Evolutionary conservation across 2,329 filamentous ascomycete genomes (phyloP), one percentile per base, ranked within the genome.

Genomic region (Diaporthe sp.): DNA sequence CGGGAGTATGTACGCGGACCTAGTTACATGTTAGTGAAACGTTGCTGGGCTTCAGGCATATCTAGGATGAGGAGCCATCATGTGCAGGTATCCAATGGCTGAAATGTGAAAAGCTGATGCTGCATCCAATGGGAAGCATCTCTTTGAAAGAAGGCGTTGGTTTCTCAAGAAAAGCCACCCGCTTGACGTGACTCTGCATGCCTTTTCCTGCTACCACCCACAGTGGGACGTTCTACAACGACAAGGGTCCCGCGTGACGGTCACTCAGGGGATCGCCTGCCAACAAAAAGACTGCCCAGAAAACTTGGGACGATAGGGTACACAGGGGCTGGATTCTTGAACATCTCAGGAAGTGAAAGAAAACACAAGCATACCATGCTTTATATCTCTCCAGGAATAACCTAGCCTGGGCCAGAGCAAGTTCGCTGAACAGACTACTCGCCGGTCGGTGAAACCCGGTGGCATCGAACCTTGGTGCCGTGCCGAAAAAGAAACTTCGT

Each of bases 401-500:
- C 22, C 49, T 67, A 22, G 79, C 79, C 39, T 79, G 78, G 13
- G 51, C 73, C 13, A 77, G 44, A 1, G 79, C 71, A 5, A 81
- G 49, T 13, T 71, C 61, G 3, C 73, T 67, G n/a, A 77, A 70
- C 31, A 73, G 1, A 3, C 55, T 20, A 58, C 47, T 71, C 9
- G 76, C 57, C 17, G 76, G 70, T 39, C 61, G 61, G 17, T 68
- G 71, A 12, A 77, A 55, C 2, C 70, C 63, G 15, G 74, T 77
- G 2, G 78, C 47, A 42, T 77, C 75, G 3, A 80, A 75, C 42
- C 79, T 77, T 15, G 77, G 75, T 9, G 80, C 78, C 28, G 80
- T 82, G 25, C 81, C 81, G 60, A 82, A 82, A 78, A 82, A 82
- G 34, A 82, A 80, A 42, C 79, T 79, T 20, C 81, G 76, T 60